Conservation (phyloP, 805 yeast species). For the Monosporozyma aerobia region DNA sequence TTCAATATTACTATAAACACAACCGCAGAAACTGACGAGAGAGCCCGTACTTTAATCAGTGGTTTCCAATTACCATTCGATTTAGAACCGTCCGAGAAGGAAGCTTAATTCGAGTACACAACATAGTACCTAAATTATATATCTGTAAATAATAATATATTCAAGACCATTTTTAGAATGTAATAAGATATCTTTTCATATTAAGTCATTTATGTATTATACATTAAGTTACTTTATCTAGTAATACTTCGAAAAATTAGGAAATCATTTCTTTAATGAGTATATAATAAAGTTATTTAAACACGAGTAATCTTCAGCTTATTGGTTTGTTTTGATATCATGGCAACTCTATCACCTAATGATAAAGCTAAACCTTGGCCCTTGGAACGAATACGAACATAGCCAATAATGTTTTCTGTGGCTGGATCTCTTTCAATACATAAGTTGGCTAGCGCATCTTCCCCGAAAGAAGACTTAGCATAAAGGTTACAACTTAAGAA, state of each 20-base stretch:
- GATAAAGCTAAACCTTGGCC: constrained; percentile 96
- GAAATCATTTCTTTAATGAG: neutral
- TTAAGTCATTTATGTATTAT: neutral
- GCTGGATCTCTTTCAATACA: constrained; percentile 75
- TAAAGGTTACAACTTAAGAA: constrained; percentile 91
- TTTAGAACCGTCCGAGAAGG: neutral
- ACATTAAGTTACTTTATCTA: neutral
- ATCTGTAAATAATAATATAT: neutral
- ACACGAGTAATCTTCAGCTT: constrained; percentile 30
- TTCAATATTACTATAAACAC: constrained; percentile 80
- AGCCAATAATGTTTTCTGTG: constrained; percentile 73
- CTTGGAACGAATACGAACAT: constrained; percentile 91
- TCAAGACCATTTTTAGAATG: neutral
- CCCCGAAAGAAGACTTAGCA: constrained; percentile 89
- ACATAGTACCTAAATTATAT: neutral
- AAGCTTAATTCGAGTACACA: neutral
- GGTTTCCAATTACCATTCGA: constrained; percentile 73
- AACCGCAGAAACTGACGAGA: constrained; percentile 79
- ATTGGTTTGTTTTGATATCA: constrained; percentile 55
- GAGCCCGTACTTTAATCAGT: constrained; percentile 78
- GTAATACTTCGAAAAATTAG: neutral
- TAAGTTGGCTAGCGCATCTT: constrained; percentile 92
- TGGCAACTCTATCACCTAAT: constrained; percentile 87
- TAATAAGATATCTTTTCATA: neutral
- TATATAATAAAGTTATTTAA: constrained; percentile 7